Evolutionary conservation across 148 eudicot species (phyloP).

Genomic region (Gaultheria prostrata): DNA sequence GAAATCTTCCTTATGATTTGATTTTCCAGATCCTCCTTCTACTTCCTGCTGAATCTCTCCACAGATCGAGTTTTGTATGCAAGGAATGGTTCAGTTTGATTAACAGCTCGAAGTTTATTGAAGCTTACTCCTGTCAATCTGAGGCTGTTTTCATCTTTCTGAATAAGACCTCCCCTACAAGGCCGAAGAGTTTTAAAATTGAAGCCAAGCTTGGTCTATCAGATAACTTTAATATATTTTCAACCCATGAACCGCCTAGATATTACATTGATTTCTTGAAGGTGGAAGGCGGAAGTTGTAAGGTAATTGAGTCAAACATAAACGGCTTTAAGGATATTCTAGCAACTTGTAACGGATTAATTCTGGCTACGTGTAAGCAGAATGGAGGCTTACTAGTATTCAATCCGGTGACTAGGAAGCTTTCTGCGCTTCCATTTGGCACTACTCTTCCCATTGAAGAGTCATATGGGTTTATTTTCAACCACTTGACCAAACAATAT

Average conservation of each 20-base stretch:
- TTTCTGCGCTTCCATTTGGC: constrained; percentile 33
- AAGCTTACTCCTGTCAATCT: constrained; percentile 30
- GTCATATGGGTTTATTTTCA: constrained; percentile 38
- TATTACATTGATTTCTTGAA: constrained; percentile 30
- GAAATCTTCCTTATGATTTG: constrained; percentile 33
- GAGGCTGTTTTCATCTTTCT: constrained; percentile 25
- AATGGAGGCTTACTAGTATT: constrained; percentile 18
- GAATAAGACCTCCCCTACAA: neutral
- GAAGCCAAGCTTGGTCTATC: constrained; percentile 27
- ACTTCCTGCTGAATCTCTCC: constrained; percentile 34
- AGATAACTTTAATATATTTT: constrained; percentile 25
- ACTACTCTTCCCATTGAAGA: constrained; percentile 17
- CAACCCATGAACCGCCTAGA: neutral
- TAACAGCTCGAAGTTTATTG: constrained; percentile 34
- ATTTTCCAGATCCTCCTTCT: constrained; percentile 34
- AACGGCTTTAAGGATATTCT: constrained; percentile 26
- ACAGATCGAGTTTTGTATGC: constrained; percentile 34
- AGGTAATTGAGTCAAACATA: constrained; percentile 28
- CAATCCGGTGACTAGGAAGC: constrained; percentile 14
- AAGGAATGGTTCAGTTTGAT: constrained; percentile 41
- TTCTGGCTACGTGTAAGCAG: constrained; percentile 24
- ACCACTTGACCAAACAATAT: constrained; percentile 24
- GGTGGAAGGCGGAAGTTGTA: constrained; percentile 27
- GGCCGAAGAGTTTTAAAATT: constrained; percentile 22
- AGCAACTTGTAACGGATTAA: constrained; percentile 35